Conservation (phyloP, 352 stramenopile species). For the Phytophthora sansomeana region DNA sequence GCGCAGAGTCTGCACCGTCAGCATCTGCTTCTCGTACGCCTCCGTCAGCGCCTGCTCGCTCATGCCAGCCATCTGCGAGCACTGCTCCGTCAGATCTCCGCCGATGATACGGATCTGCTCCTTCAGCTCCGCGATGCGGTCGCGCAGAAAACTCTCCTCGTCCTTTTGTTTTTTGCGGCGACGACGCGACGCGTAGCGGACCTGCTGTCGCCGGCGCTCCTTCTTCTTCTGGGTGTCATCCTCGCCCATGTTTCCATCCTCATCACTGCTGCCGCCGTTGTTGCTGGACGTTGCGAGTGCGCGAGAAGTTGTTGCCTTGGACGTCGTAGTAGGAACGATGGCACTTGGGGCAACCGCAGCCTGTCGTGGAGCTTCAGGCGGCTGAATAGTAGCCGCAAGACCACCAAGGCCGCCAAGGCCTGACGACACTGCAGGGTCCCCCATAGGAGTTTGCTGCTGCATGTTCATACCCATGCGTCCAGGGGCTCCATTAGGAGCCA, state of each 20-base stretch:
- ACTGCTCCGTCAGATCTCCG: conserved; percentile 78
- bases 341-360: conserved; percentile 36
- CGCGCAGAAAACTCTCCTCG: conserved; percentile 80
- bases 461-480: conserved; percentile 32
- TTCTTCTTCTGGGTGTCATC: conserved; percentile 82
- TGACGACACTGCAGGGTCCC: background rate
- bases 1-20: conserved; percentile 78
- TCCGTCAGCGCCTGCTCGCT: conserved; percentile 81
- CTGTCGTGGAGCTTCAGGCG: conserved; percentile 21
- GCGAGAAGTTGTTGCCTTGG: conserved; percentile 36
- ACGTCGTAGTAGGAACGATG: conserved; percentile 42
- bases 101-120: conserved; percentile 88
- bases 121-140: conserved; percentile 86
- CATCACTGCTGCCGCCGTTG: conserved; percentile 63
- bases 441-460: conserved; percentile 36
- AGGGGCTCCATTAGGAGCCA: conserved; percentile 28
- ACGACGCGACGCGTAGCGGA: conserved; percentile 79
- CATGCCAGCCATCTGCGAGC: conserved; percentile 84
- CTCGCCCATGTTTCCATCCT: conserved; percentile 55
- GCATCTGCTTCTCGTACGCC: conserved; percentile 86
- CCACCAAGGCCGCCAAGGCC: conserved; percentile 23
- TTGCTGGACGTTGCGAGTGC: conserved; percentile 56
- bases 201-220: conserved; percentile 78
- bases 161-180: conserved; percentile 89
- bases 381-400: conserved; percentile 15